Evolutionary conservation across 2,329 filamentous ascomycete species (phyloP), one percentile per base, ranked within the genome.

Genomic region (Cryoendolithus antarcticus): DNA sequence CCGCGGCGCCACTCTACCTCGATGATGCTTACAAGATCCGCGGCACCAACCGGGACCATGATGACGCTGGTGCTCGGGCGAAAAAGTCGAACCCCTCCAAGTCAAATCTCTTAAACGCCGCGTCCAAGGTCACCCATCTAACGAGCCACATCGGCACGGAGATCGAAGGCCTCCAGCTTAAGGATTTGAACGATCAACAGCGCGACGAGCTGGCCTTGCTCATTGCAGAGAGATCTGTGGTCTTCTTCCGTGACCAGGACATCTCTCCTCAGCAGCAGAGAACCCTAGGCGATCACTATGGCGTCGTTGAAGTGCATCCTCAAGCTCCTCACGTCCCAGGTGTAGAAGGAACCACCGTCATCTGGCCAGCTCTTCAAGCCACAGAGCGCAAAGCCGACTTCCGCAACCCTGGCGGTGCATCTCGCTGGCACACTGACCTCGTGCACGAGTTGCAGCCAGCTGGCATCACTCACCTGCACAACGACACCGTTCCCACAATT

Each of bases 391-490:
- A 65, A 3, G 70, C 77, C 4, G 71, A 64, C 51, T 83, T 82
- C 62, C 71, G 79, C 41, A 65, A 72, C 12, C 78, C 77, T 0
- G 79, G 78, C 30, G 78, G 79, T 3, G 74, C 78, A 2, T 77
- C 75, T 0, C 61, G 83, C 7, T 93, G 86, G 86, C 86, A 94
- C 63, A 83, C 80, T 0, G 86, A 94, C 49, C 79, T 93, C 1
- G 83, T 81, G 0, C 94, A 93, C 56, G 88, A 94, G 64, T 66
- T 74, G 48, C 86, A 95, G 62, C 86, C 86, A 1, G 86, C 88
- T 0, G 85, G 86, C 27, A 93, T 86, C 0, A 93, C 88, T 0
- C 93, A 94, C 62, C 62, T 94, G 30, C 93, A 93, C 56, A 70
- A 86, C 36, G 72, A 94, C 11, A 86, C 94, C 55, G 79, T 75